These are phyloP conservation scores for Cajanus cajan DNA, from an alignment of 306 rosid species.

Conservation along the genomic window DNA sequence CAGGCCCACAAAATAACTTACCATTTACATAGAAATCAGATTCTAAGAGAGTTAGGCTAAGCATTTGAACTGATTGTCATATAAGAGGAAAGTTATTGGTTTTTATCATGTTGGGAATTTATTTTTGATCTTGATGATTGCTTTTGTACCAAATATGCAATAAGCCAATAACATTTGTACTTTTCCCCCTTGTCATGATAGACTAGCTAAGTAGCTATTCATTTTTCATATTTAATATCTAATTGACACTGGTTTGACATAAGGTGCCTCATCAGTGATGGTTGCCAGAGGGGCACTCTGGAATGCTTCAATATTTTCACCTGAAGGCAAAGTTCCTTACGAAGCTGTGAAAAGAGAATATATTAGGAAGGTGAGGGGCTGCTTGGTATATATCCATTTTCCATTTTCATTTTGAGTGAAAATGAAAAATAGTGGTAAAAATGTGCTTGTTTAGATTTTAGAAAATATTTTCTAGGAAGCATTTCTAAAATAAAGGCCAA, in stretches of 20 bases:
- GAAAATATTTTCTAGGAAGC: no score
- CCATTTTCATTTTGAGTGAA: no score
- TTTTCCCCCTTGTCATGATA: background rate
- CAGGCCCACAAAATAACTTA: background rate
- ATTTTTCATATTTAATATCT: conserved; percentile 15
- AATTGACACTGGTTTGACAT: conserved; percentile 21
- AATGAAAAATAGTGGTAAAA: no score
- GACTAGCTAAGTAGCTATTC: background rate
- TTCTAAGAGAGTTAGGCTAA: conserved; percentile 1
- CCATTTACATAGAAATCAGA: background rate
- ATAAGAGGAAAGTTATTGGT: background rate
- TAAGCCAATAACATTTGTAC: background rate
- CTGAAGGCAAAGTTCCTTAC: conserved; percentile 53
- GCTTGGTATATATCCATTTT: no score
- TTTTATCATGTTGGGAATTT: background rate
- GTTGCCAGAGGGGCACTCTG: conserved; percentile 96
- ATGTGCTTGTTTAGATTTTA: no score
- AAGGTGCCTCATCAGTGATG: conserved; percentile 86
- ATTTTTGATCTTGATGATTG: background rate
- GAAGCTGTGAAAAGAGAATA: conserved; percentile 75
- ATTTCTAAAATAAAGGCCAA: no score
- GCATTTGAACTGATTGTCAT: conserved; percentile 14
- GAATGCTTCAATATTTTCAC: conserved; percentile 88
- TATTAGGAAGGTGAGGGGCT: conserved; percentile 61
- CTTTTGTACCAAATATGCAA: background rate